Evolutionary conservation across 1,284 basidiomycete species (phyloP).

Genomic region (Trametes pubescens): DNA sequence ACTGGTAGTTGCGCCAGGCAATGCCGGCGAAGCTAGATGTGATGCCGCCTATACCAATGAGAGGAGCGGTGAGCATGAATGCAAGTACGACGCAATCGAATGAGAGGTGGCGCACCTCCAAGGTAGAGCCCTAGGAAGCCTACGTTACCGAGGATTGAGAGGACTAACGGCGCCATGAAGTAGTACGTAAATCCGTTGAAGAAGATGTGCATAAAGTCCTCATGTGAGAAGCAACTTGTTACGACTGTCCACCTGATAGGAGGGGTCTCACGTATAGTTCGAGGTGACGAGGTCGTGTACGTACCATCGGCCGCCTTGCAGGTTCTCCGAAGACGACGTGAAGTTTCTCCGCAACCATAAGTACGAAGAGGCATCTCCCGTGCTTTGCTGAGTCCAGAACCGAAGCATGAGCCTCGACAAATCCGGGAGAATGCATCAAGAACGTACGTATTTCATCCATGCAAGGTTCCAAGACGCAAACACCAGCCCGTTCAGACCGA

Average conservation of each 20-base stretch:
- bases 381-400: slow-evolving; percentile 34
- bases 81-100: not conserved
- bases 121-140: slow-evolving; percentile 83
- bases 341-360: slow-evolving; percentile 78
- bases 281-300: slow-evolving; percentile 36
- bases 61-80: not conserved
- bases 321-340: slow-evolving; percentile 66
- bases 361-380: slow-evolving; percentile 57
- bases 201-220: slow-evolving; percentile 67
- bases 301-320: slow-evolving; percentile 75
- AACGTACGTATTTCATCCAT: slow-evolving; percentile 48
- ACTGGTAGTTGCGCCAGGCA: slow-evolving; percentile 53
- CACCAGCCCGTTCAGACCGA: slow-evolving; percentile 55
- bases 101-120: slow-evolving; percentile 53
- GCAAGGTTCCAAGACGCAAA: slow-evolving; percentile 54
- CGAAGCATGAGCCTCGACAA: slow-evolving; percentile 4
- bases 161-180: slow-evolving; percentile 79
- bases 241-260: slow-evolving; percentile 79
- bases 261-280: not conserved
- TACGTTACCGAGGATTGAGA: slow-evolving; percentile 73
- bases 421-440: not conserved
- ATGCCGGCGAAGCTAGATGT: slow-evolving; percentile 69
- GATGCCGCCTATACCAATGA: slow-evolving; percentile 62
- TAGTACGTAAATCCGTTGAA: slow-evolving; percentile 85
- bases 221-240: slow-evolving; percentile 81